A percentile compares a stretch with the other conserved stretches of the same genome.
Evolutionary conservation across 1,284 basidiomycete genomes (phyloP).

Genomic region (Ganoderma resinaceum): DNA sequence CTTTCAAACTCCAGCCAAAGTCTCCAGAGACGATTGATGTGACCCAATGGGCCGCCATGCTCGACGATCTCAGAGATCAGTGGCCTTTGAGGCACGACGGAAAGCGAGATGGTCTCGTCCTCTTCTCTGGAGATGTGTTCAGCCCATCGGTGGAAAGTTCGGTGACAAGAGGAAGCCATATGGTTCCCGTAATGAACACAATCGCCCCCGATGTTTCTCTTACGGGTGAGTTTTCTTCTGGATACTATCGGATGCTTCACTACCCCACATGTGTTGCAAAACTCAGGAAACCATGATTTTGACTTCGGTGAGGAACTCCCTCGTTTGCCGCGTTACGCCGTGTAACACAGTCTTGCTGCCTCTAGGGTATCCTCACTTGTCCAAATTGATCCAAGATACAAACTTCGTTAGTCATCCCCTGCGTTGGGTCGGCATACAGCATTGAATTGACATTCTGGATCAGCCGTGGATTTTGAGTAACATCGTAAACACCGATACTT

Average conservation of each 20-base stretch:
- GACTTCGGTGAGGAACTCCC: constrained; percentile 60
- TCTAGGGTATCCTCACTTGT: constrained; percentile 81
- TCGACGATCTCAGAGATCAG: constrained; percentile 61
- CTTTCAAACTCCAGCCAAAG: constrained; percentile 65
- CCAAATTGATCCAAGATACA: constrained; percentile 74
- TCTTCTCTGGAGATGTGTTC: constrained; percentile 92
- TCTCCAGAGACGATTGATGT: constrained; percentile 74
- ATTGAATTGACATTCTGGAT: constrained; percentile 20
- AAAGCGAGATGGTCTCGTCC: constrained; percentile 72
- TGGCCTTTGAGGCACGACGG: constrained; percentile 61
- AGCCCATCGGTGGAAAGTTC: constrained; percentile 87
- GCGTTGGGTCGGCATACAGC: neutral
- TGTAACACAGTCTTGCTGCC: constrained; percentile 12
- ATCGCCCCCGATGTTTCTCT: constrained; percentile 73
- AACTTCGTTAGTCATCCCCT: constrained; percentile 61
- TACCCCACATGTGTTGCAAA: neutral
- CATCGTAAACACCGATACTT: constrained; percentile 70
- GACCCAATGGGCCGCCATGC: constrained; percentile 72
- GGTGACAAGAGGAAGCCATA: constrained; percentile 90
- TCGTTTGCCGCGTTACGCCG: neutral
- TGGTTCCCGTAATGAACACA: constrained; percentile 88
- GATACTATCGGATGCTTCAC: neutral
- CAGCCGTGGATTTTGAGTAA: constrained; percentile 83
- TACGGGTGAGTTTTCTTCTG: constrained; percentile 52
- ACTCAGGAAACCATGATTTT: constrained; percentile 87